Conservation (phyloP, 1,284 basidiomycete genomes). For the Cutaneotrichosporon dermatis region DNA sequence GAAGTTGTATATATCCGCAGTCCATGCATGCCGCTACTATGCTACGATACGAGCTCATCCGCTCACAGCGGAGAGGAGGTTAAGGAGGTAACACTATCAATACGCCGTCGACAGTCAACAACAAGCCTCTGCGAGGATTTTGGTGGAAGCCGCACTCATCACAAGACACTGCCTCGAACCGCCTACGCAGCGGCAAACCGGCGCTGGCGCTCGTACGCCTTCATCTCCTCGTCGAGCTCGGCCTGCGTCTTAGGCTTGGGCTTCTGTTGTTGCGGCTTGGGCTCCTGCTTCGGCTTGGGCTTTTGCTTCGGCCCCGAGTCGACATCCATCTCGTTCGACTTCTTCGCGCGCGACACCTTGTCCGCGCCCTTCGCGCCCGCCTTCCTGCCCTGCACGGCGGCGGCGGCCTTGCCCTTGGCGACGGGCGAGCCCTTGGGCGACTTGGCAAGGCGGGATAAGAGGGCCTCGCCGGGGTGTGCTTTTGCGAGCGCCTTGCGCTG, state of each 20-base stretch:
- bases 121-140: too few relatives aligned
- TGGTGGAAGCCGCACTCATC: too few relatives aligned
- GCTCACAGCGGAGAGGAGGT: background rate
- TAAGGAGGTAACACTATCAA: too few relatives aligned
- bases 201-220: conserved; percentile 34
- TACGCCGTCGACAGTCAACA: too few relatives aligned
- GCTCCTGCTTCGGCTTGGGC: conserved; percentile 12
- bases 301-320: conserved; percentile 8
- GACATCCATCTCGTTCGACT: conserved; percentile 20
- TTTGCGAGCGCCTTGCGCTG: conserved; percentile 36
- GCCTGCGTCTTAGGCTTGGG: conserved; percentile 35
- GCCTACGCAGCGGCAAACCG: conserved; percentile 27
- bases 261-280: conserved; percentile 10
- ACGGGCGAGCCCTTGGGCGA: conserved; percentile 21
- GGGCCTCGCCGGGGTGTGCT: conserved; percentile 26
- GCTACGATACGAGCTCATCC: background rate
- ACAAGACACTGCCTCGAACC: too few relatives aligned
- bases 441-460: conserved; percentile 32
- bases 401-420: conserved; percentile 4
- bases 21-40: background rate
- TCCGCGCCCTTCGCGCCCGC: conserved; percentile 9
- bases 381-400: background rate
- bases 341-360: conserved; percentile 36
- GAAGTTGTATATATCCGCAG: background rate
- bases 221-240: conserved; percentile 45